Evolutionary conservation across 441 rosid species (phyloP), one percentile per base, ranked within the genome.

Genomic region (Pelargonium fulgidum): DNA sequence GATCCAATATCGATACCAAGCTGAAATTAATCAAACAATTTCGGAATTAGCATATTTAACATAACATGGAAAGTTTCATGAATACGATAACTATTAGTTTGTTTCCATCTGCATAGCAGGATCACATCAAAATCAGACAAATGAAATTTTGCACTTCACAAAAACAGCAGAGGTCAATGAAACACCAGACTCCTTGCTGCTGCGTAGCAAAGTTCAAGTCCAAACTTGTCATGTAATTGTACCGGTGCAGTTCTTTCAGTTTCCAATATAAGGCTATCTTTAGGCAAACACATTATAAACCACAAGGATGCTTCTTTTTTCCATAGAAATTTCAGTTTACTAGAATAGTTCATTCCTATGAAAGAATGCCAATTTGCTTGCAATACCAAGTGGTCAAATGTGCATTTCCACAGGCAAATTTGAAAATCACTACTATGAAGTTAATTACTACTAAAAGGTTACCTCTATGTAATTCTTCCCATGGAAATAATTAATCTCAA

Each of bases 391-490:
- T 36, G 41, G 41, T 8, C 41, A 36, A 36, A 36, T 36, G 41
- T 36, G 41, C 41, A 36, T 36, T 36, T 0, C 41, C 8, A 36
- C 41, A 6, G 1, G 72, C n/a, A 69, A 45, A 59, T 20, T 78
- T 85, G 41, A 36, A 36, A 36, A 36, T 36, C 0, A 1, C 8
- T 36, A 5, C 41, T 36, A 36, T 36, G 8, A 36, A 36, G 41
- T 5, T 36, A 36, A 36, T 36, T 5, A 36, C 41, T 36, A 36
- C 41, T 5, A 36, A 58, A 19, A 20, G 11, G 13, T 58, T 58
- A 91, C 98, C 98, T 93, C 98, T 47, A 93, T 76, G 79, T 89
- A 93, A 88, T 93, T 93, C 70, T 81, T 84, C 77, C 97, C 98
- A n/a, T 44, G 89, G 75, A 91, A 89, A 85, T 93, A 93, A 75